Evolutionary conservation across 176 grass and related monocot genomes (phyloP), one percentile per base, ranked within the genome.

Genomic region (Oryza nivara): DNA sequence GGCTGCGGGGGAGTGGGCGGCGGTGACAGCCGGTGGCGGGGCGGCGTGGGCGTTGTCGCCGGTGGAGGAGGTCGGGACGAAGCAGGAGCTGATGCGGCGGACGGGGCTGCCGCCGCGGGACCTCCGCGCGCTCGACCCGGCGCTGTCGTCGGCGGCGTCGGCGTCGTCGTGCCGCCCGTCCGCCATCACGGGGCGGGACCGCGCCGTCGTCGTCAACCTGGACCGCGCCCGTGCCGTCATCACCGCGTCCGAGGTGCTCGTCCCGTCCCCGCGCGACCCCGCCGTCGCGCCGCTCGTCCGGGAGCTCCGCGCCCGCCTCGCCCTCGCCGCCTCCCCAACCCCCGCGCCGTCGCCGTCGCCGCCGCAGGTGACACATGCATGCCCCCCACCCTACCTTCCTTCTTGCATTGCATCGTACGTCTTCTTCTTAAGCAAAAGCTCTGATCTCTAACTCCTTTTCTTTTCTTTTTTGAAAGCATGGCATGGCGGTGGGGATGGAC

Each of bases 221-320:
- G 93, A 95, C 41, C 86, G 83, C 82, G 92, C 87, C 20, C 89
- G 82, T 41, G 93, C 93, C 80, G 72, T 95, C 82, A 25, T 95
- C 72, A 95, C 90, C 30, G 80, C 93, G 40, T 46, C 79, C 84
- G 93, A 95, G 88, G 90, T 95, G 40, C 81, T 95, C 67, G 73
- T 95, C 58, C 86, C 83, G 38, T 83, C 20, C 36, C 85, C 88
- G 10, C 64, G 61, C 13, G 90, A 95, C 67, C 76, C 90, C 15
- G 68, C 41, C 76, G 88, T 92, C 15, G 83, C 26, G 43, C 83
- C 86, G 60, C 78, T 95, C 80, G 85, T 80, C 36, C 72, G n/a
- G 7, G 88, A 90, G 36, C 91, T 93, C 71, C 65, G 23, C 43
- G 67, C 75, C 13, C 84, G 71, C 70, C 87, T 92, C 11, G 25